Base-by-base conservation (phyloP, 2,329 filamentous ascomycete genomes). In the Botrytis deweyae region DNA sequence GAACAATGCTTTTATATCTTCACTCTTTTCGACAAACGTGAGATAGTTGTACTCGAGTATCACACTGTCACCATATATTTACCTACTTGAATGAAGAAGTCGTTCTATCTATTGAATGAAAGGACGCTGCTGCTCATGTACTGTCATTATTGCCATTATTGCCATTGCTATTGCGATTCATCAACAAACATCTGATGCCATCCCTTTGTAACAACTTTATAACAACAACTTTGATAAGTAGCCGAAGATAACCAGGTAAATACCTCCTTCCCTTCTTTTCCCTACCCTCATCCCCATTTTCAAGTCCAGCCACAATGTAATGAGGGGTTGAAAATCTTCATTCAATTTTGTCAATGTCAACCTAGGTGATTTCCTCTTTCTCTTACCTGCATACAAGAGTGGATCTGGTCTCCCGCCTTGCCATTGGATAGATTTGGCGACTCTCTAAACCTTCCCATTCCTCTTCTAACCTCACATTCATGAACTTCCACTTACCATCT, bases 301-400 rank as follows among this genome's bases (percentile, higher is more conserved):
- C 61, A 18, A 40, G 40, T 63, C 61, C 38, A n/a, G 61, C 25
- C 61, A 42, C 61, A 22, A 63, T 63, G 36, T n/a, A n/a, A 63
- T 38, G 38, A 63, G 61, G 36, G 58, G 36, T 38, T 63, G 22
- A 40, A 63, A 42, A 63, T 22, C 61, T 63, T 40, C 38, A 42
- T 42, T 63, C 14, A 18, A 63, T 18, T 25, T 33, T 46, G 63
- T 44, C 63, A 65, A 14, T 46, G 63, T 44, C 63, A 65, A 22
- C 16, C 44, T 20, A 49, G 18, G 44, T 66, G 46, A 52, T 66
- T 25, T 66, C 42, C 64, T 66, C 36, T 66, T 36, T 38, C 29
- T 66, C 64, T n/a, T 25, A 49, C 33, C 29, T n/a, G 64, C 64
- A 66, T 49, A 25, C 63, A 66, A 66, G 16, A 49, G 63, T 66